phyloP scores from a whole-genome alignment of 352 stramenopile genomes.

The Pythium chondricola region DNA sequence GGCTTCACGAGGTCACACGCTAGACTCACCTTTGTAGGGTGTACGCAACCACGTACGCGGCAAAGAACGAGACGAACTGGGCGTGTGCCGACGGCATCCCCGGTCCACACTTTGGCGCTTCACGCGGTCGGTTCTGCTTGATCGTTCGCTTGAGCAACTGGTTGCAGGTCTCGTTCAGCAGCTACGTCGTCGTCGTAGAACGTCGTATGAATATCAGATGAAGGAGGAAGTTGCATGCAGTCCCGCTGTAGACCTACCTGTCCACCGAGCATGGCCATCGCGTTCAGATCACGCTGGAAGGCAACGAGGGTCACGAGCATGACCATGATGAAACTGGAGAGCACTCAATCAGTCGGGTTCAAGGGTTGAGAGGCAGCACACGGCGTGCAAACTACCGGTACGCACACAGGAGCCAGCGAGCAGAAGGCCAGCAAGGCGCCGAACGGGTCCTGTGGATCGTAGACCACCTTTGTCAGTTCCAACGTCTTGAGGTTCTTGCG shows the following conservation, averaged over 20 bases:
- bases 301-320: conserved; percentile 72
- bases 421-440: conserved; percentile 65
- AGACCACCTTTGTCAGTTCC: conserved; percentile 81
- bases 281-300: conserved; percentile 78
- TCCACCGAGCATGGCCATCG: conserved; percentile 57
- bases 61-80: conserved; percentile 80
- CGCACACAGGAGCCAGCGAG: conserved; percentile 69
- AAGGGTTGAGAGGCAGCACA: too few relatives aligned
- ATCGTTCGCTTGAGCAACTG: conserved; percentile 76
- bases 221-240: too few relatives aligned
- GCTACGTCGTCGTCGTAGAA: too few relatives aligned
- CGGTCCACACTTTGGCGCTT: conserved; percentile 49
- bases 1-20: too few relatives aligned
- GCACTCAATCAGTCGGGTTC: not conserved
- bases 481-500: conserved; percentile 74
- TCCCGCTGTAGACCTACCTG: too few relatives aligned
- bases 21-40: conserved; percentile 42
- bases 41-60: conserved; percentile 64
- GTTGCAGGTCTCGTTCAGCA: conserved; percentile 69
- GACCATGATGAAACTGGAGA: conserved; percentile 72
- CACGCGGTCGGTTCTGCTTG: conserved; percentile 55
- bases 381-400: too few relatives aligned
- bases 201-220: too few relatives aligned
- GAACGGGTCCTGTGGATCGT: conserved; percentile 67
- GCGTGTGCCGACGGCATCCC: conserved; percentile 80